Evolutionary conservation across 768 basidiomycete species (phyloP), one percentile per base, ranked within the genome.

Genomic region (Dioszegia crocea): DNA sequence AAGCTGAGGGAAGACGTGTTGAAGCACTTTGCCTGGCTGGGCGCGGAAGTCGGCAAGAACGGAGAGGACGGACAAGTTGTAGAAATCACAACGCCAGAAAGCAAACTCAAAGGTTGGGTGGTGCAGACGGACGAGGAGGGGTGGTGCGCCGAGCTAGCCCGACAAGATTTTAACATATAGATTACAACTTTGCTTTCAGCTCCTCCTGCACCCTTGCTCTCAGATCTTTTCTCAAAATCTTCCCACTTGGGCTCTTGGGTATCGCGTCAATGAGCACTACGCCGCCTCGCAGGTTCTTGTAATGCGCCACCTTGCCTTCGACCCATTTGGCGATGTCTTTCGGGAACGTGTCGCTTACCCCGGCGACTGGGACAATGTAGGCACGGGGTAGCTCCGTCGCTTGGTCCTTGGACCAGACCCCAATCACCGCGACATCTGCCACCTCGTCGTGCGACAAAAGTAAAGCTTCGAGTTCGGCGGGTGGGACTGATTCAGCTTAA

Each of bases 321-420:
- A 86, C 82, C 91, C 90, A 92, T 19, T 77, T 77, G 53, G 82
- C 80, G 14, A 91, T 80, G n/a, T 79, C 74, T 9, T 77, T 53
- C 16, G 80, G 80, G 56, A 88, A 86, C 1, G 73, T 77, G 5
- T 56, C 61, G 33, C 33, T 33, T 61, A 78, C 80, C 46, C 81
- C 80, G 0, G 71, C 68, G 40, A 69, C 44, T 5, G 73, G 72
- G 12, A 79, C 77, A 23, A 79, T 63, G 56, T 79, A 80, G 8
- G 79, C 78, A 84, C 87, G 82, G 1, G 90, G 91, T 3, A 90
- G 79, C 75, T 94, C 91, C 0, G 91, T 89, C 2, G 85, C 86
- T 64, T 89, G 83, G 54, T 81, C 80, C 4, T 80, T 80, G 61
- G 81, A 82, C 3, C 85, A 80, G 1, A 92, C 78, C 1, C 90